Base-by-base conservation (phyloP, 2,329 filamentous ascomycete species). In the Microsporum canis region DNA sequence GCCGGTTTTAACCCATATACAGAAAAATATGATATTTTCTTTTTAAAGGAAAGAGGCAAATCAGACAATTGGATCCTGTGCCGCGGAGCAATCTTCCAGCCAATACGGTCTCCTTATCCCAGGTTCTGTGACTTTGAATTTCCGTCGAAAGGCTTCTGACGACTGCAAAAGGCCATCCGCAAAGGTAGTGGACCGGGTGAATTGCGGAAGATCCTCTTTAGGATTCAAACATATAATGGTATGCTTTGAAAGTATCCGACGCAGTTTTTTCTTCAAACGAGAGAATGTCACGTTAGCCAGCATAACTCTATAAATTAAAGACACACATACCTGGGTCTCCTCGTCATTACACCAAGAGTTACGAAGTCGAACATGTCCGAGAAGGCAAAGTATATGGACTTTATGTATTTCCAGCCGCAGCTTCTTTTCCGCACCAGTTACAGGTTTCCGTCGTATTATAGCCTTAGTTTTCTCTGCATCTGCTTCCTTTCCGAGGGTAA, bases 291-390 rank as follows among this genome's bases (percentile, higher is more conserved):
- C 29, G 58, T 33, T 27, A 45, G 43, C 14, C 12, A 47, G 57
- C 2, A 53, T 17, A 17, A 56, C n/a, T 31, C 17, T 27, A 57
- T 23, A 10, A 41, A 14, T n/a, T 47, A 33, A 34, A 59, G 29
- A 36, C 1, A 17, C 6, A 55, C 69, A 59, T 65, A 78, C 80
- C 70, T 95, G 89, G 6, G 88, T 82, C 61, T 80, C 75, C 12
- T 76, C 68, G 69, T 92, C 87, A 68, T 95, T 95, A 75, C 91
- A 96, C 90, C 92, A 96, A 60, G 82, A 78, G 70, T 97, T 99
- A 60, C 91, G 84, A 61, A 84, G 79, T 65, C 88, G 82, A 14
- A 86, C 81, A 72, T 97, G 89, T 7, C 85, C 84, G 14, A 99
- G 74, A 1, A 99, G 79, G 70, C 89, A 95, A 12, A 96, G 76